These are phyloP conservation scores for Penicillium crystallinum DNA, from an alignment of 495 filamentous ascomycete species.

Conservation along the genomic window DNA sequence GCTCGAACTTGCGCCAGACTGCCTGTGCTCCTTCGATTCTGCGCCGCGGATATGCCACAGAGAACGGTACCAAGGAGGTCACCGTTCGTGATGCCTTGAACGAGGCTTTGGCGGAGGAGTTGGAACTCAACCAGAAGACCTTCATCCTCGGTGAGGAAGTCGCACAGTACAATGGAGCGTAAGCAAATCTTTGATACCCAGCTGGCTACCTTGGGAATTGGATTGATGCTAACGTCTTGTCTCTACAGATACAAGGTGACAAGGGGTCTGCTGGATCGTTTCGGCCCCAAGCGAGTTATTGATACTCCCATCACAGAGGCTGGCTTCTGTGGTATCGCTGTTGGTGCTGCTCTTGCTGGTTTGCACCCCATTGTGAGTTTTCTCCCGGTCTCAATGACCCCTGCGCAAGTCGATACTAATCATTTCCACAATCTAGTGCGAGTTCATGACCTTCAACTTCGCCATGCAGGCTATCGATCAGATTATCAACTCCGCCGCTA, in stretches of 20 bases:
- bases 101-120: conserved; percentile 94
- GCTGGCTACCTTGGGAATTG: not conserved
- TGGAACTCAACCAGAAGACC: conserved; percentile 89
- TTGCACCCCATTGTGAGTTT: conserved; percentile 83
- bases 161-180: conserved; percentile 98
- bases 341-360: conserved; percentile 90
- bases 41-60: conserved; percentile 47
- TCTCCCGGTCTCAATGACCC: not conserved
- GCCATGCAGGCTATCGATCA: conserved; percentile 99
- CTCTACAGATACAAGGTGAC: conserved; percentile 86
- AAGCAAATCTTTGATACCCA: conserved; percentile 28
- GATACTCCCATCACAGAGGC: conserved; percentile 98
- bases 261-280: conserved; percentile 91
- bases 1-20: conserved; percentile 47
- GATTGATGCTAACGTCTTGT: conserved; percentile 1
- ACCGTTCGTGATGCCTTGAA: conserved; percentile 96
- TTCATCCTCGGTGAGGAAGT: conserved; percentile 97
- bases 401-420: not conserved
- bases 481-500: conserved; percentile 98
- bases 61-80: conserved; percentile 76
- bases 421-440: conserved; percentile 58
- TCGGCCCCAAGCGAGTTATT: conserved; percentile 95
- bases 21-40: conserved; percentile 43
- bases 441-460: conserved; percentile 99
- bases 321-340: conserved; percentile 86